Evolutionary conservation across 257 asterid species (phyloP).

Genomic region (Cordia subcordata): DNA sequence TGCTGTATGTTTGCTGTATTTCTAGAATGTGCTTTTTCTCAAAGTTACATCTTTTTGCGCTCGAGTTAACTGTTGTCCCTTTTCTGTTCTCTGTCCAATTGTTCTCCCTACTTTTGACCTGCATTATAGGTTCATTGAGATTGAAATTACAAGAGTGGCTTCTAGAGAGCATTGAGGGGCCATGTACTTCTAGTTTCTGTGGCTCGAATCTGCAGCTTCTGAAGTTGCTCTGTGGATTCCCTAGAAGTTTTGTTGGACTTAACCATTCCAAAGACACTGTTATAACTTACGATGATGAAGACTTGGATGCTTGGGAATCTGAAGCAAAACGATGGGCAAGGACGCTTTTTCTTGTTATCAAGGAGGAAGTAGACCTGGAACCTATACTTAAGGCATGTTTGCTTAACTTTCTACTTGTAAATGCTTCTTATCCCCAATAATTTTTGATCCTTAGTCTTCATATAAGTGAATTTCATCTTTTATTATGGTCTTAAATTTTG

Average conservation of each 20-base stretch:
- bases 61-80: not conserved
- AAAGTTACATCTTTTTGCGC: conserved; percentile 2
- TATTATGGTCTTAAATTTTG: no score
- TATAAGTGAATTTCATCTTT: no score
- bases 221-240: conserved; percentile 50
- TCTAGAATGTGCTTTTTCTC: not conserved
- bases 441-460: no score
- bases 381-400: conserved; percentile 49
- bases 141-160: conserved; percentile 63
- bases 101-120: no score
- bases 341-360: conserved; percentile 58
- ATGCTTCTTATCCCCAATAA: not conserved
- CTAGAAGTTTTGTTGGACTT: conserved; percentile 40
- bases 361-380: conserved; percentile 38
- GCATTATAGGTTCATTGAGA: conserved; percentile 61
- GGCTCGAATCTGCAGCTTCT: conserved; percentile 34
- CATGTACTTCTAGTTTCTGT: conserved; percentile 12
- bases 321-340: conserved; percentile 87
- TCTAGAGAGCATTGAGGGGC: conserved; percentile 14
- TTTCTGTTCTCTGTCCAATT: no score
- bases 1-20: no score
- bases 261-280: conserved; percentile 32
- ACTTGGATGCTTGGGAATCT: conserved; percentile 72
- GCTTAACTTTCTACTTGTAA: conserved; percentile 2
- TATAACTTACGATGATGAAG: conserved; percentile 69